Percentiles rank a stretch among this genome's conserved stretches.
phyloP scores from a whole-genome alignment of 163 green algal genomes.

The Chlorella variabilis region DNA sequence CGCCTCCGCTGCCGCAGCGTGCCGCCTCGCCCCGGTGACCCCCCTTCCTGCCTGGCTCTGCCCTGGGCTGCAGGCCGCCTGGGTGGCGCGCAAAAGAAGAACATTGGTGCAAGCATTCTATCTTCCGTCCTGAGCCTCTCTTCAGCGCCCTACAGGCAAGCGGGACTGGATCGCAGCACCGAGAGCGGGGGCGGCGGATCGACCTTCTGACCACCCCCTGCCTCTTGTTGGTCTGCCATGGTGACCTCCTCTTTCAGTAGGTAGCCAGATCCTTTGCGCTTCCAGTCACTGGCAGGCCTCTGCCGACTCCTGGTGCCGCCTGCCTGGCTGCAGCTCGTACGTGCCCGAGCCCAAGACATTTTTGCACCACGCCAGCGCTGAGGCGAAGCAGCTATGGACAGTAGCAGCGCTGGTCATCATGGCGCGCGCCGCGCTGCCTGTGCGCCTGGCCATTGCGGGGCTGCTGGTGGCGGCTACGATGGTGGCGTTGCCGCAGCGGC shows the following conservation, averaged over 20 bases:
- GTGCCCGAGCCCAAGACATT: conserved; percentile 77
- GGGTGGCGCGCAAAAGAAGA: neutral
- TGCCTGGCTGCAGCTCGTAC: conserved; percentile 68
- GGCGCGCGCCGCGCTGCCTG: conserved; percentile 50
- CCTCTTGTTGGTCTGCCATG: too few relatives aligned
- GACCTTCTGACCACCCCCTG: too few relatives aligned
- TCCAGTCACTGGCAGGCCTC: too few relatives aligned
- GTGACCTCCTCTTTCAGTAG: too few relatives aligned
- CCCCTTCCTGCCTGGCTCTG: too few relatives aligned
- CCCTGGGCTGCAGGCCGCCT: too few relatives aligned
- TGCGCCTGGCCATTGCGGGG: conserved; percentile 51
- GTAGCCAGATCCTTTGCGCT: too few relatives aligned
- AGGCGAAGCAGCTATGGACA: conserved; percentile 77
- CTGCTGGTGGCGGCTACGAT: conserved; percentile 48
- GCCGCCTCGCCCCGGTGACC: too few relatives aligned
- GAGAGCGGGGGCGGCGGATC: too few relatives aligned
- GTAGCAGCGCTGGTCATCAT: conserved; percentile 78
- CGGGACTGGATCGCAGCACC: neutral
- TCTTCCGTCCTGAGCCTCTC: conserved; percentile 27
- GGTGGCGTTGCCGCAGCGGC: conserved; percentile 62
- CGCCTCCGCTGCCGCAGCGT: neutral
- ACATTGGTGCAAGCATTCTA: conserved; percentile 10
- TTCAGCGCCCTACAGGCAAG: conserved; percentile 31
- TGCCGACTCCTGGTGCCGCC: too few relatives aligned
- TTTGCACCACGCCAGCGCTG: conserved; percentile 80